Conservation (phyloP, 1,284 basidiomycete species). For the Tremellales sp. region DNA sequence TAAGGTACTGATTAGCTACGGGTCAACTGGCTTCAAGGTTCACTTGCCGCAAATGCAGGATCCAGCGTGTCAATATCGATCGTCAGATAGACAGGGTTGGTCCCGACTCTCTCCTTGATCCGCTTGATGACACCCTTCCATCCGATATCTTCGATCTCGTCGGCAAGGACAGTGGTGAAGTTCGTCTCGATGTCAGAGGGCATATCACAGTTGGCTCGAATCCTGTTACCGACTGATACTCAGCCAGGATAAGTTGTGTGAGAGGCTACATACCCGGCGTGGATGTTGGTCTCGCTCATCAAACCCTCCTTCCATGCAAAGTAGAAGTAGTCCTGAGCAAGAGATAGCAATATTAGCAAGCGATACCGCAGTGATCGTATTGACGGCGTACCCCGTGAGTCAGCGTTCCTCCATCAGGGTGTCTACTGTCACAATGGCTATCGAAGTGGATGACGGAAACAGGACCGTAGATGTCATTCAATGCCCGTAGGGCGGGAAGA, state of each 20-base stretch:
- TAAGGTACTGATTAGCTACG: too few species aligned
- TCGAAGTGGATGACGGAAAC: conserved; percentile 45
- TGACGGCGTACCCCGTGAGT: conserved; percentile 3
- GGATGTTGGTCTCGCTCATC: conserved; percentile 61
- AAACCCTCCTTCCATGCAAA: conserved; percentile 68
- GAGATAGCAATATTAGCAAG: too few species aligned
- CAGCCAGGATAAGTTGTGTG: too few species aligned
- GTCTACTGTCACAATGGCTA: conserved; percentile 15
- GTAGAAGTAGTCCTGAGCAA: conserved; percentile 67
- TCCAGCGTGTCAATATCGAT: conserved; percentile 39
- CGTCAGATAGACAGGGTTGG: conserved; percentile 25
- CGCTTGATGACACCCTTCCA: conserved; percentile 34
- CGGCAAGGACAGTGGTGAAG: conserved; percentile 57
- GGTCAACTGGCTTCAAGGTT: too few species aligned
- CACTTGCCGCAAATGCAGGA: conserved; percentile 18
- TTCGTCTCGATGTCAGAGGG: conserved; percentile 62
- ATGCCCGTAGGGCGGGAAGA: conserved; percentile 49
- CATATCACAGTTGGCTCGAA: conserved; percentile 25
- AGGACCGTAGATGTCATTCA: conserved; percentile 46
- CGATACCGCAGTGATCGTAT: too few species aligned
- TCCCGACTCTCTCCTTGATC: conserved; percentile 36
- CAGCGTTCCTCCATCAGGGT: conserved; percentile 11
- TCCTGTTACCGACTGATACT: too few species aligned
- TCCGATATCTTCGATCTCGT: conserved; percentile 48
- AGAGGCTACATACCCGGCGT: conserved; percentile 57